phyloP scores from a whole-genome alignment of 352 stramenopile genomes.

The Globisporangium perplexum region DNA sequence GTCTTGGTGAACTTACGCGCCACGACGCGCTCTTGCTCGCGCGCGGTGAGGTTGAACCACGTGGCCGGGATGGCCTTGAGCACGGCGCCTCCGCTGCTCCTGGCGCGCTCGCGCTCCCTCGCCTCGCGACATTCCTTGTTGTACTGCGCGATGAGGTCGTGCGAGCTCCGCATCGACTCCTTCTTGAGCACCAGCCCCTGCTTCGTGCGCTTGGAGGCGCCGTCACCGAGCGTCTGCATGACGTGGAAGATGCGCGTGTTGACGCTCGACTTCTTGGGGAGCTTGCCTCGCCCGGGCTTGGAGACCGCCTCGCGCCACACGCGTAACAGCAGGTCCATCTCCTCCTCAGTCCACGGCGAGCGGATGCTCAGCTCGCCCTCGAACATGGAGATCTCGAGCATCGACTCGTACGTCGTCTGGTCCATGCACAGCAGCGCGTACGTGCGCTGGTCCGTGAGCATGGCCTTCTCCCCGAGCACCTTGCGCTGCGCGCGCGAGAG shows the following conservation, averaged over 20 bases:
- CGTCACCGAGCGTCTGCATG: slow-evolving; percentile 5
- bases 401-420: slow-evolving; percentile 6
- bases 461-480: not conserved
- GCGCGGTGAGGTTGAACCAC: slow-evolving; percentile 6
- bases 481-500: slow-evolving; percentile 9
- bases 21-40: slow-evolving; percentile 10
- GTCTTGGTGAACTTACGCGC: slow-evolving; percentile 3
- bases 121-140: not conserved
- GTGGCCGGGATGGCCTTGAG: not conserved
- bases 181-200: slow-evolving; percentile 13
- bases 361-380: slow-evolving; percentile 8
- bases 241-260: slow-evolving; percentile 11
- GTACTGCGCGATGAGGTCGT: slow-evolving; percentile 7
- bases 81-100: too few species aligned
- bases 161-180: slow-evolving; percentile 9
- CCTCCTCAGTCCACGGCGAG: slow-evolving; percentile 8
- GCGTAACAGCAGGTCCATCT: slow-evolving; percentile 8
- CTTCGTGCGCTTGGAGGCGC: slow-evolving; percentile 6
- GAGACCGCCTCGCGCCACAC: slow-evolving; percentile 8
- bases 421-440: slow-evolving; percentile 10
- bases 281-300: not conserved
- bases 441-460: slow-evolving; percentile 8
- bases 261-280: slow-evolving; percentile 2
- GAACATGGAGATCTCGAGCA: slow-evolving; percentile 9
- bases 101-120: not conserved